Evolutionary conservation across 2,329 filamentous ascomycete species (phyloP).

Genomic region (Beauveria varroae): DNA sequence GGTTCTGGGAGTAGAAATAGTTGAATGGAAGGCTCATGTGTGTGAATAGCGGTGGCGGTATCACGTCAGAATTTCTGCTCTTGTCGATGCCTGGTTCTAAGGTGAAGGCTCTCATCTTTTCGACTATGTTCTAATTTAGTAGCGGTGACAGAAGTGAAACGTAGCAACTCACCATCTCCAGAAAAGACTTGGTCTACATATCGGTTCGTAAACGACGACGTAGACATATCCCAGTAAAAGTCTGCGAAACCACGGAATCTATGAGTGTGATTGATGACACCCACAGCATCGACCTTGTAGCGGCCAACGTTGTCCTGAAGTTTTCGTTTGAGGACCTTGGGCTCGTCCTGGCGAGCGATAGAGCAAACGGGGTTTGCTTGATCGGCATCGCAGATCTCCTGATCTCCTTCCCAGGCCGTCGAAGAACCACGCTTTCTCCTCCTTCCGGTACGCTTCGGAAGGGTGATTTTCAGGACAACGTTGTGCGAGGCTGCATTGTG

Average conservation of each 20-base stretch:
- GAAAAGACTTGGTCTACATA: constrained; percentile 65
- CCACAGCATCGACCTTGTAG: constrained; percentile 64
- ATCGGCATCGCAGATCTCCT: constrained; percentile 24
- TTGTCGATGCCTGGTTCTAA: constrained; percentile 56
- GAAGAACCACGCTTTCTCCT: constrained; percentile 75
- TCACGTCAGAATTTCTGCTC: constrained; percentile 57
- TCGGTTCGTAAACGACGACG: constrained; percentile 61
- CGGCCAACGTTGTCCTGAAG: constrained; percentile 62
- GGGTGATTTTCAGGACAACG: constrained; percentile 74
- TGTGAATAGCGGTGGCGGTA: constrained; percentile 74
- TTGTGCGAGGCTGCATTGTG: constrained; percentile 72
- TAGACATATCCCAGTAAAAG: constrained; percentile 70
- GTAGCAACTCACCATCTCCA: constrained; percentile 50
- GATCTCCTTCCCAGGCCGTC: constrained; percentile 51
- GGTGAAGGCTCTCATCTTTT: constrained; percentile 53
- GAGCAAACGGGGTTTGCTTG: constrained; percentile 28
- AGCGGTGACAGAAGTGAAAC: not conserved
- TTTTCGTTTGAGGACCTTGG: constrained; percentile 49
- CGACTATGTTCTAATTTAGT: constrained; percentile 29
- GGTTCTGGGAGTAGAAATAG: constrained; percentile 80
- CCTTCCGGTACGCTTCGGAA: constrained; percentile 79
- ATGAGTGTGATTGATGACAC: constrained; percentile 71
- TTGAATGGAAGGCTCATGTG: constrained; percentile 68
- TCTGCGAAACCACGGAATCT: constrained; percentile 83
- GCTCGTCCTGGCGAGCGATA: constrained; percentile 42